A percentile compares a stretch with the other conserved stretches of the same genome.
These are phyloP conservation scores for Dendrobium nobile DNA, from an alignment of 106 monocot genomes.

Conservation along the genomic window DNA sequence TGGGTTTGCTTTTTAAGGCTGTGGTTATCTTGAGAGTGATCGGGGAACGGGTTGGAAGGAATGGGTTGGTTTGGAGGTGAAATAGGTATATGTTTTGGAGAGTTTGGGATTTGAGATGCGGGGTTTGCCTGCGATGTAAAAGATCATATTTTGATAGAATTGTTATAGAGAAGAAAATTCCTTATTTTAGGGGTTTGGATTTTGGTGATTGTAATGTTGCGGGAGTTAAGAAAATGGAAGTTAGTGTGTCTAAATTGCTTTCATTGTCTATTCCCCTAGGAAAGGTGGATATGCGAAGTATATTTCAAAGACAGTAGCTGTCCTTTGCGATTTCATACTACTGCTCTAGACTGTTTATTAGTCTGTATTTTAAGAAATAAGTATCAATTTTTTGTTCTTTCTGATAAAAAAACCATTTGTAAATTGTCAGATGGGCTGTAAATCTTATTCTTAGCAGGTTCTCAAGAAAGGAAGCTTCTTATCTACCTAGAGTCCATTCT, in stretches of 20 bases:
- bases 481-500: no score
- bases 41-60: background rate
- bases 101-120: background rate
- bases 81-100: background rate
- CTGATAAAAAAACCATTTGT: no score
- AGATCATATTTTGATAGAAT: background rate
- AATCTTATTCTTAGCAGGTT: no score
- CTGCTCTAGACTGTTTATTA: background rate
- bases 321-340: background rate
- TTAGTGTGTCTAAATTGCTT: background rate
- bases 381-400: no score
- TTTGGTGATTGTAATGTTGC: background rate
- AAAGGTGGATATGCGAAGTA: background rate
- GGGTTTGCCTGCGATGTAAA: background rate
- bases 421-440: no score
- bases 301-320: background rate
- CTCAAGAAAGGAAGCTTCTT: no score
- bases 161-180: background rate
- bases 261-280: background rate
- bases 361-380: background rate
- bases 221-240: no score
- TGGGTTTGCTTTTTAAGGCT: slow-evolving; percentile 25
- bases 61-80: background rate
- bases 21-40: slow-evolving; percentile 23
- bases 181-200: background rate